Conservation (phyloP, 345 rosid species). For the Mallotus nudiflorus region DNA sequence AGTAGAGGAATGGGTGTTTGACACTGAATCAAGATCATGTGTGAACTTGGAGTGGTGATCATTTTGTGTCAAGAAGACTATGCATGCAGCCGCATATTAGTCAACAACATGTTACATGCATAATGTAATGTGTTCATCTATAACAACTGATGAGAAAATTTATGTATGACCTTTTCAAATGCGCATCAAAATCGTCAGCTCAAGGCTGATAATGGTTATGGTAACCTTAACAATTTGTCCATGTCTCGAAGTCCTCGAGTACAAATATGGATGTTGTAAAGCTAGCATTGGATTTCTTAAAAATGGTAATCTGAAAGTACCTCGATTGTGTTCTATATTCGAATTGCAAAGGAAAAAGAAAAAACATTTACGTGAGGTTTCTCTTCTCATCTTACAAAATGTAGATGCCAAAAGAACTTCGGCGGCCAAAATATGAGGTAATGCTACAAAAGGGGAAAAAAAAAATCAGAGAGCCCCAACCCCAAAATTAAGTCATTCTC, state of each 20-base stretch:
- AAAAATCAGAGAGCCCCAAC: neutral
- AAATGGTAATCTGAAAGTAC: neutral
- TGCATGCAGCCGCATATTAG: neutral
- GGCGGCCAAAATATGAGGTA: neutral
- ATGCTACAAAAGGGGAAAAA: constrained; percentile 10
- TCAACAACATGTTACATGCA: neutral
- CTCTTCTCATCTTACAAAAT: neutral
- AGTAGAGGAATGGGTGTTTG: constrained; percentile 20
- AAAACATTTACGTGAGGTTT: neutral
- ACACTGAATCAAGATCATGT: neutral
- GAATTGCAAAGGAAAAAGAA: neutral
- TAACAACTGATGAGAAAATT: neutral
- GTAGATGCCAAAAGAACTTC: constrained; percentile 3
- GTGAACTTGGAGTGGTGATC: neutral
- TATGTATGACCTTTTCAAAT: neutral
- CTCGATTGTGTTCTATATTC: neutral
- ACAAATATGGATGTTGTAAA: neutral
- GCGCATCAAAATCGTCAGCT: too few relatives aligned
- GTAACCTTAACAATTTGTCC: neutral
- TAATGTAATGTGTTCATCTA: neutral
- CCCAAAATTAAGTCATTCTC: neutral
- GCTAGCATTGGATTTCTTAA: neutral
- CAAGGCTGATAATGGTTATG: too few relatives aligned
- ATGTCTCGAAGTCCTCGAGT: too few relatives aligned
- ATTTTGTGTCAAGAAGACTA: neutral